These are phyloP conservation scores for Colletotrichum sp. DNA, from an alignment of 2,329 filamentous ascomycete species.

Conservation along the genomic window DNA sequence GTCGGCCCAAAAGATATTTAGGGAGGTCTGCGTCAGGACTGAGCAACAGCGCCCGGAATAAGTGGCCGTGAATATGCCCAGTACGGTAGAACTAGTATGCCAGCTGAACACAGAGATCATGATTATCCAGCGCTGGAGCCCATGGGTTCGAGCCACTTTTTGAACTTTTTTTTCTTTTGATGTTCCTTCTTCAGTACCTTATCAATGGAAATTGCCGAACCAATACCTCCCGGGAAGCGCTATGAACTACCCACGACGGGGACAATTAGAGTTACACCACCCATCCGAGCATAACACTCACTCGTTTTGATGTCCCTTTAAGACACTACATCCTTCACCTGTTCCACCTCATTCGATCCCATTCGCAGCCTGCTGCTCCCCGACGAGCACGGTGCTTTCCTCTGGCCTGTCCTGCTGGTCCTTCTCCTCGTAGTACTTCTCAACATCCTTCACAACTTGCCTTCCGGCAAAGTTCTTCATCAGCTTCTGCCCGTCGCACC, in stretches of 20 bases:
- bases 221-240: background rate
- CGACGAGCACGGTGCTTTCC: constrained; percentile 43
- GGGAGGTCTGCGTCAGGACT: background rate
- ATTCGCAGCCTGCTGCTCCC: constrained; percentile 22
- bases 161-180: background rate
- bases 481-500: constrained; percentile 44
- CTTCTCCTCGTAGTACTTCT: constrained; percentile 39
- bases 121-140: background rate
- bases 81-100: background rate
- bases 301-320: background rate
- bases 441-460: constrained; percentile 52
- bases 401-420: constrained; percentile 28
- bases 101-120: background rate
- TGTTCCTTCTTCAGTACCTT: background rate
- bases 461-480: constrained; percentile 51
- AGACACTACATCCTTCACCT: background rate
- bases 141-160: background rate
- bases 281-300: background rate
- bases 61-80: background rate
- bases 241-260: background rate
- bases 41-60: background rate
- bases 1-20: background rate
- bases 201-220: background rate
- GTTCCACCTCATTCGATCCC: background rate
- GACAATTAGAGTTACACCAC: background rate